These are phyloP conservation scores for Hemileia vastatrix DNA, from an alignment of 1,284 basidiomycete genomes.

Conservation along the genomic window DNA sequence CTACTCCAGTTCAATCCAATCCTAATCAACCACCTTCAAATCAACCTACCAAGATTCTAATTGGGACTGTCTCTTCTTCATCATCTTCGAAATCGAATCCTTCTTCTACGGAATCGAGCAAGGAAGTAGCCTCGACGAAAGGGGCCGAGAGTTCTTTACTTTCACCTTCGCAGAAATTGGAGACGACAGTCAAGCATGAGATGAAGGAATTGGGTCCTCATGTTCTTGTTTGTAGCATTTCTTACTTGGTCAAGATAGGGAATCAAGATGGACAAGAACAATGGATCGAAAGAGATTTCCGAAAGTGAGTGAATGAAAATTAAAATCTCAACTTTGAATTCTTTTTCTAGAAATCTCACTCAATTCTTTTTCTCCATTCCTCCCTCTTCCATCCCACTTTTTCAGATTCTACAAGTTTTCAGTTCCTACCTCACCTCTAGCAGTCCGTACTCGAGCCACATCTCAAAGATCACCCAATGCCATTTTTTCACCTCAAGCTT, in stretches of 20 bases:
- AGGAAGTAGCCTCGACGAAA: not conserved
- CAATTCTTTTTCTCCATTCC: no score
- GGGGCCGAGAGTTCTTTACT: not conserved
- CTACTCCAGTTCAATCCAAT: not conserved
- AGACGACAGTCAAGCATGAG: conserved; percentile 30
- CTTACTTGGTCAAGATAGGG: conserved; percentile 30
- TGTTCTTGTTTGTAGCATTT: conserved; percentile 32
- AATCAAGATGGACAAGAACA: no score
- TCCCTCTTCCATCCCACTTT: no score
- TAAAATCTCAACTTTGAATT: no score
- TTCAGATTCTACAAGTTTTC: no score
- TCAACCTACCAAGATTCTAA: not conserved
- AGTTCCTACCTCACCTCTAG: no score
- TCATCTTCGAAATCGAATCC: not conserved
- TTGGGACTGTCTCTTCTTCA: not conserved
- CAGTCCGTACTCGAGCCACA: no score
- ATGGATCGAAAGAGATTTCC: no score
- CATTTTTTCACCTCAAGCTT: no score
- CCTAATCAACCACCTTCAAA: not conserved
- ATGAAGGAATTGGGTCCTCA: conserved; percentile 31
- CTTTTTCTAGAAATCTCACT: no score
- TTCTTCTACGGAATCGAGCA: not conserved
- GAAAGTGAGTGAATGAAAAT: no score
- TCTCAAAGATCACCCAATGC: no score
- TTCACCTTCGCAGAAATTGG: conserved; percentile 8